phyloP scores from a whole-genome alignment of 306 rosid species.

The Alnus rubra region DNA sequence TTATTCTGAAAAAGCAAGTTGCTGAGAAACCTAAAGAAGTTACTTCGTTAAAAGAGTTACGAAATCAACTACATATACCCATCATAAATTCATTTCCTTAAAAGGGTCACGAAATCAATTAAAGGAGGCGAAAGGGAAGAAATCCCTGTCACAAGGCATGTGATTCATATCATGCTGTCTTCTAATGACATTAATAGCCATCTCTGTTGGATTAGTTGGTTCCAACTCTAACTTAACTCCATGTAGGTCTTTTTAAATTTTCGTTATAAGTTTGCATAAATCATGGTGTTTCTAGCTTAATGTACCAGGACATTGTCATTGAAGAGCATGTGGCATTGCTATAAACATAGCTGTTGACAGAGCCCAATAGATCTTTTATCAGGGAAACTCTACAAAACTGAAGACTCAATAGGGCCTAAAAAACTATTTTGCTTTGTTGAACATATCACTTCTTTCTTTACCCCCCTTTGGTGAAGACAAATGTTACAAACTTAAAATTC shows the following conservation, averaged over 20 bases:
- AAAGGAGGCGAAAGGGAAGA: background rate
- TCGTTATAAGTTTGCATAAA: background rate
- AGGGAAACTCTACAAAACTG: background rate
- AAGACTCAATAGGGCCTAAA: background rate
- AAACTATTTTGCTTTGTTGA: background rate
- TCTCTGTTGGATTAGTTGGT: background rate
- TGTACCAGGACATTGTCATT: background rate
- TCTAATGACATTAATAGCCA: background rate
- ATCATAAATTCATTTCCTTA: too few species aligned
- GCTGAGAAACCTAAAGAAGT: too few species aligned
- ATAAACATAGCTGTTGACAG: too few species aligned
- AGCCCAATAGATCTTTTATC: too few species aligned
- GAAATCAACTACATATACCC: too few species aligned
- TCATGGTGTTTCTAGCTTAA: background rate
- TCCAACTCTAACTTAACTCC: background rate
- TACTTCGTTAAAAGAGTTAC: too few species aligned
- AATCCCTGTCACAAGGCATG: background rate
- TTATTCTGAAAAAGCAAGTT: too few species aligned
- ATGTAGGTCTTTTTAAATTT: background rate
- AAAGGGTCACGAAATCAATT: background rate
- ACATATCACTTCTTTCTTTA: background rate
- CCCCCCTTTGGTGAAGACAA: background rate
- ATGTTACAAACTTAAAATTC: background rate
- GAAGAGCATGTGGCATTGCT: background rate
- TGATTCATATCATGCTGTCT: background rate